Conservation (phyloP, 2,329 filamentous ascomycete genomes). For the Cladosporium sp. region DNA sequence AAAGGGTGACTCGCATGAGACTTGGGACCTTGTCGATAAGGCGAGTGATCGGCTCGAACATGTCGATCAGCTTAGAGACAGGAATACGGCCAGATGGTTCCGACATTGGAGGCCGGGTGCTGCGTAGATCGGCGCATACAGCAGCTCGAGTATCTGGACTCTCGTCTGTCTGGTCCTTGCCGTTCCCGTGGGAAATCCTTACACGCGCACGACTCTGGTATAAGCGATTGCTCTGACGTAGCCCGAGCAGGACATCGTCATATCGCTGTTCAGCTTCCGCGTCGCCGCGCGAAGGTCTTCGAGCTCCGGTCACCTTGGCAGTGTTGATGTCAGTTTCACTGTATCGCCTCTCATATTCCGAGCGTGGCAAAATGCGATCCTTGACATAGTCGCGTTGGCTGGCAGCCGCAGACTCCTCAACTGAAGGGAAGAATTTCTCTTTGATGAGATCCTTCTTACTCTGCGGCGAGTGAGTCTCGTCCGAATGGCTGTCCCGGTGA, state of each 20-base stretch:
- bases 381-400: background rate
- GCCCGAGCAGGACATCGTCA: background rate
- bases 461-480: background rate
- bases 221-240: background rate
- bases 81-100: background rate
- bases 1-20: constrained; percentile 50
- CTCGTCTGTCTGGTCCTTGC: background rate
- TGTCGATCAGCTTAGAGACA: background rate
- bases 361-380: background rate
- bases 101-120: background rate
- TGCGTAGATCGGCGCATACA: constrained; percentile 12
- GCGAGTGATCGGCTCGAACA: background rate
- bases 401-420: background rate
- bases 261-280: constrained; percentile 6
- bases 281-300: background rate
- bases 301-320: background rate
- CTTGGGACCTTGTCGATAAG: background rate
- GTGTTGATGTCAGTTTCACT: background rate
- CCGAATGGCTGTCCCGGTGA: background rate
- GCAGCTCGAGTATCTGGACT: background rate
- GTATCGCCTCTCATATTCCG: background rate
- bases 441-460: background rate
- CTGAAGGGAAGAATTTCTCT: background rate
- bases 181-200: background rate
- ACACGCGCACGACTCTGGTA: background rate